phyloP scores from a whole-genome alignment of 1,284 basidiomycete species.

The Rhodotorula sp. region DNA sequence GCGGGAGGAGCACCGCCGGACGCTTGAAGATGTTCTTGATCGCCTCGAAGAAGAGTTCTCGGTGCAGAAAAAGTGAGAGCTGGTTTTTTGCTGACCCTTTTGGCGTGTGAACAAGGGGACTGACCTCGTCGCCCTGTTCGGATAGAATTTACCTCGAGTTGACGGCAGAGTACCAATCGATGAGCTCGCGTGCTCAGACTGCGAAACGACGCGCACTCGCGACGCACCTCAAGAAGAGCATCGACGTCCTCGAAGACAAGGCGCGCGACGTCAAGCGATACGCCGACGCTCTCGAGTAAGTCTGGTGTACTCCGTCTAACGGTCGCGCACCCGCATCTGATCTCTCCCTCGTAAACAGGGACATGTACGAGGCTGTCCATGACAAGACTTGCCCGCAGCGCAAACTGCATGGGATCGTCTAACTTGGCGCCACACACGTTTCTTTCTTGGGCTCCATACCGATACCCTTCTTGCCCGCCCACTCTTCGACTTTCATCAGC shows the following conservation, averaged over 20 bases:
- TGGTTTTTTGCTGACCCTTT: not conserved
- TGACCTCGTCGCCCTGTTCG: not conserved
- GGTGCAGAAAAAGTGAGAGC: constrained; percentile 57
- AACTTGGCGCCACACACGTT: too few species aligned
- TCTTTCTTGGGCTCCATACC: too few species aligned
- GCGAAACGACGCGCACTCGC: constrained; percentile 76
- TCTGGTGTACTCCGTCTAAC: not conserved
- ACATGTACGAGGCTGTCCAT: constrained; percentile 8
- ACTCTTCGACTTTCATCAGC: not conserved
- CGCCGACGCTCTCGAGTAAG: constrained; percentile 26
- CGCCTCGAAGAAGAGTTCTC: constrained; percentile 33
- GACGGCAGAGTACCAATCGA: constrained; percentile 81
- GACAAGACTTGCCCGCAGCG: constrained; percentile 10
- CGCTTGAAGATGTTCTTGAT: constrained; percentile 24
- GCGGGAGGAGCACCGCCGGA: constrained; percentile 11
- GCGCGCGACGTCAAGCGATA: constrained; percentile 29
- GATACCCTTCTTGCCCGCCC: too few species aligned
- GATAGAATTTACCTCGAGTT: constrained; percentile 78
- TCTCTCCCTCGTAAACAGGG: not conserved
- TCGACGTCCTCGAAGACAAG: constrained; percentile 81
- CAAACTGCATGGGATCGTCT: constrained; percentile 6
- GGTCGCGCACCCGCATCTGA: not conserved
- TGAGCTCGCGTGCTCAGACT: constrained; percentile 72
- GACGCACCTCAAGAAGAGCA: constrained; percentile 79
- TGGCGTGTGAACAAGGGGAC: not conserved